A percentile compares a stretch with the other conserved stretches of the same genome.
These are phyloP conservation scores for Mortierella sp. DNA, from an alignment of 371 early-diverging fungal species.

Conservation along the genomic window DNA sequence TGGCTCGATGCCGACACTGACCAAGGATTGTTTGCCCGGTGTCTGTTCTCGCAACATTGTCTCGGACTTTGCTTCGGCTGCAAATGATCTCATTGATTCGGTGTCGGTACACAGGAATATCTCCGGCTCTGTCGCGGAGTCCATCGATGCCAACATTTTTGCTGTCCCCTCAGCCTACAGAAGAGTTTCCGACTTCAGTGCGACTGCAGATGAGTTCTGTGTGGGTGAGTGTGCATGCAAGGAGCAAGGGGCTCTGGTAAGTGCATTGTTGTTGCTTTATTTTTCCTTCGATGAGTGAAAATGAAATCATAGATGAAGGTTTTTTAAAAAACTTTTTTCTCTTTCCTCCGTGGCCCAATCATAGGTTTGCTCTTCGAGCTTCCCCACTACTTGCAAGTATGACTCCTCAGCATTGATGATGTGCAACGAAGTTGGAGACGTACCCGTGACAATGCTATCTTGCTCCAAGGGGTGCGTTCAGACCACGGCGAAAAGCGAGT, in stretches of 20 bases:
- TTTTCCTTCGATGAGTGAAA: too few relatives aligned
- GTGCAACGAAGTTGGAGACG: neutral
- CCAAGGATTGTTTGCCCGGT: neutral
- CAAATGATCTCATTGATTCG: neutral
- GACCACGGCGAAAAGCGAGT: neutral
- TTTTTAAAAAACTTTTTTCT: too few relatives aligned
- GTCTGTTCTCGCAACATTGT: neutral
- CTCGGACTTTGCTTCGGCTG: neutral
- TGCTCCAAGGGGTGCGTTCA: neutral
- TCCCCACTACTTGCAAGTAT: neutral
- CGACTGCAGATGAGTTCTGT: constrained; percentile 5
- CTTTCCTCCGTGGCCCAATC: too few relatives aligned
- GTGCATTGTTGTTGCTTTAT: neutral
- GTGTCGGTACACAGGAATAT: neutral
- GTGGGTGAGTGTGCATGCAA: constrained; percentile 14
- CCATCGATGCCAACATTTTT: neutral
- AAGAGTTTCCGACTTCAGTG: neutral
- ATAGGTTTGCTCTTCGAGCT: neutral
- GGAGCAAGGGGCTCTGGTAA: neutral
- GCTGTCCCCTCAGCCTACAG: neutral
- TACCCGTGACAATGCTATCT: neutral
- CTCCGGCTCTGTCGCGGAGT: neutral
- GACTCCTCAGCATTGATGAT: neutral
- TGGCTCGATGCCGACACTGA: neutral
- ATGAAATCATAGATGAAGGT: too few relatives aligned